A percentile compares a stretch with the other conserved stretches of the same genome.
phyloP scores from a whole-genome alignment of 768 basidiomycete genomes.

The Leccinum fibrillosum region DNA sequence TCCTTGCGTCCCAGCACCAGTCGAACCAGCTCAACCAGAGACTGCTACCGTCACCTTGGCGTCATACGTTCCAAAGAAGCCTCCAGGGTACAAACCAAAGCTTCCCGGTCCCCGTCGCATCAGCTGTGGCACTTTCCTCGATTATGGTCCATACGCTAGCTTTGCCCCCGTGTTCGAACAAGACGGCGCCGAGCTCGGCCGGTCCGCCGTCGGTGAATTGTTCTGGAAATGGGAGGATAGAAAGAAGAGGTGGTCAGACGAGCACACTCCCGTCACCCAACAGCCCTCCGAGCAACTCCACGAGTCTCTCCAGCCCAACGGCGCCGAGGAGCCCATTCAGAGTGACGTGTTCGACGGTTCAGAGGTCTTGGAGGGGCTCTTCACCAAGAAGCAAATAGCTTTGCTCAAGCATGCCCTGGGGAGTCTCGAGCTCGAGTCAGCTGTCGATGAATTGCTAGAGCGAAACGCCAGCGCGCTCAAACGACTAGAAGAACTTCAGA shows the following conservation, averaged over 20 bases:
- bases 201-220: slow-evolving; percentile 56
- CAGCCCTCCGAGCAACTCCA: background rate
- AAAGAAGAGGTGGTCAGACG: slow-evolving; percentile 29
- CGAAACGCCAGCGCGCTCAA: slow-evolving; percentile 61
- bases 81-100: slow-evolving; percentile 39
- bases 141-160: slow-evolving; percentile 72
- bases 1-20: slow-evolving; percentile 37
- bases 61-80: slow-evolving; percentile 49
- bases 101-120: slow-evolving; percentile 52
- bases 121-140: slow-evolving; percentile 66
- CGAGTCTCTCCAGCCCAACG: slow-evolving; percentile 11
- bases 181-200: slow-evolving; percentile 69
- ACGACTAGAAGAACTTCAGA: slow-evolving; percentile 65
- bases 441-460: slow-evolving; percentile 65
- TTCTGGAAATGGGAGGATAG: slow-evolving; percentile 50
- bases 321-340: slow-evolving; percentile 6
- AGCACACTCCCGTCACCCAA: slow-evolving; percentile 9
- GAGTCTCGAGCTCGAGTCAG: slow-evolving; percentile 62
- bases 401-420: slow-evolving; percentile 59
- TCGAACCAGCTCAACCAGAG: slow-evolving; percentile 27
- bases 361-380: slow-evolving; percentile 47
- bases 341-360: slow-evolving; percentile 31
- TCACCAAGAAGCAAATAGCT: slow-evolving; percentile 53
- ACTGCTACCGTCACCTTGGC: slow-evolving; percentile 45
- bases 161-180: slow-evolving; percentile 82